A percentile compares a stretch with the other conserved stretches of the same genome.
Evolutionary conservation across 2,329 filamentous ascomycete genomes (phyloP).

Genomic region (Botrytis medusae): DNA sequence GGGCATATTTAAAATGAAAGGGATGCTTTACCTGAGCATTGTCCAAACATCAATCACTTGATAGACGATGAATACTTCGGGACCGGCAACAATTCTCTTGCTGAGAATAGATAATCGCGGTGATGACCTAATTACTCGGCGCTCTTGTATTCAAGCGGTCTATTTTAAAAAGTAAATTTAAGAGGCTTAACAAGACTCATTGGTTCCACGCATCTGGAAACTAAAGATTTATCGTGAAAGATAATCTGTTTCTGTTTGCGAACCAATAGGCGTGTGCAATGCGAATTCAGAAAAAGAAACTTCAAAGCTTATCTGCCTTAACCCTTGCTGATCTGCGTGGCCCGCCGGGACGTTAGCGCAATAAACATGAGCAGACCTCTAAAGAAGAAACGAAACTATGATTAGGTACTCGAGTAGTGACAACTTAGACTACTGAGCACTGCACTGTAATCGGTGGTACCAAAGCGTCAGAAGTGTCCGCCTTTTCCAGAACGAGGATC

Average conservation of each 20-base stretch:
- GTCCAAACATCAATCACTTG: not conserved
- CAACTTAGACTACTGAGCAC: not conserved
- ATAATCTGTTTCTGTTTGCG: not conserved
- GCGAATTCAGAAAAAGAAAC: not conserved
- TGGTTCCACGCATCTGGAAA: no score
- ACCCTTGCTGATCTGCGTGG: slow-evolving; percentile 1
- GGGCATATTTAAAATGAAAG: not conserved
- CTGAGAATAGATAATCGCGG: not conserved
- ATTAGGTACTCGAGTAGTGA: not conserved
- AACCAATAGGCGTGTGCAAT: not conserved
- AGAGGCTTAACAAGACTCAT: not conserved
- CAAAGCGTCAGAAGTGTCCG: slow-evolving; percentile 10
- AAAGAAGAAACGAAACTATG: not conserved
- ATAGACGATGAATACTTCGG: not conserved
- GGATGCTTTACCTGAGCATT: not conserved
- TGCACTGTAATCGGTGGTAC: not conserved
- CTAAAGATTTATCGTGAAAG: not conserved
- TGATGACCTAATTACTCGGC: not conserved
- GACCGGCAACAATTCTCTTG: not conserved
- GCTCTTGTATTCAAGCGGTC: not conserved
- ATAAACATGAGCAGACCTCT: not conserved
- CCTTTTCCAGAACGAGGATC: not conserved
- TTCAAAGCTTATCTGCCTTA: not conserved
- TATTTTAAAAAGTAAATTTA: not conserved
- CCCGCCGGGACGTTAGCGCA: not conserved